Percentiles rank a stretch among this genome's conserved stretches.
Conservation (phyloP, 352 stramenopile genomes). For the Globisporangium megalacanthum region DNA sequence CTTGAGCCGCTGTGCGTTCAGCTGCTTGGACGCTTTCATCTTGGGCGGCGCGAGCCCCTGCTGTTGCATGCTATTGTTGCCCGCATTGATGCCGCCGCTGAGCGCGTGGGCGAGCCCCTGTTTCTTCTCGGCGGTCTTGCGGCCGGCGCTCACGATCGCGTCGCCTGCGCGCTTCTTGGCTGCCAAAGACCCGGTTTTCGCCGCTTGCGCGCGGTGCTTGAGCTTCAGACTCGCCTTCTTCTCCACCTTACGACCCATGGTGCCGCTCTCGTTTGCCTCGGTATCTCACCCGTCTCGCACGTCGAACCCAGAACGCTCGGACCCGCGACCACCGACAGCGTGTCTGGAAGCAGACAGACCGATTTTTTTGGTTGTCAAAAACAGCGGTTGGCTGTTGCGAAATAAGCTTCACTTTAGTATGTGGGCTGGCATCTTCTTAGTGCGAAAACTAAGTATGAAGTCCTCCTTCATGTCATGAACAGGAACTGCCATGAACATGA, state of each 20-base stretch:
- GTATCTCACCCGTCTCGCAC: neutral
- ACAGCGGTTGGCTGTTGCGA: no score
- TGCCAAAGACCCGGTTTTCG: slow-evolving; percentile 11
- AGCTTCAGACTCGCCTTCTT: slow-evolving; percentile 14
- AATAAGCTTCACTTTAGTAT: no score
- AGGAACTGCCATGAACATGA: no score
- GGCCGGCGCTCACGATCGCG: slow-evolving; percentile 1
- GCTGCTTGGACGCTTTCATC: slow-evolving; percentile 34
- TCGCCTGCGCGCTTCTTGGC: slow-evolving; percentile 11
- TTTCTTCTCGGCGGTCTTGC: slow-evolving; percentile 8
- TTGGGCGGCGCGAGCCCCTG: slow-evolving; percentile 24
- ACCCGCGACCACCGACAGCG: neutral
- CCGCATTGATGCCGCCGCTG: neutral
- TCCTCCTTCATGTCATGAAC: no score
- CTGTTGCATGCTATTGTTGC: neutral
- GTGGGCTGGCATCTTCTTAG: no score
- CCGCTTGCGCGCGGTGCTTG: slow-evolving; percentile 16
- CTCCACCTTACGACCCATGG: slow-evolving; percentile 11
- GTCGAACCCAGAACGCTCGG: neutral
- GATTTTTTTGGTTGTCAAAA: no score
- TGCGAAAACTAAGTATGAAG: no score
- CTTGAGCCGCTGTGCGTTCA: slow-evolving; percentile 37
- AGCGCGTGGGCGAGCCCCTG: slow-evolving; percentile 7
- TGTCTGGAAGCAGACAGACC: neutral
- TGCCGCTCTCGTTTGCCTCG: neutral